phyloP scores from a whole-genome alignment of 306 rosid genomes.

The Fragaria nilgerrensis region DNA sequence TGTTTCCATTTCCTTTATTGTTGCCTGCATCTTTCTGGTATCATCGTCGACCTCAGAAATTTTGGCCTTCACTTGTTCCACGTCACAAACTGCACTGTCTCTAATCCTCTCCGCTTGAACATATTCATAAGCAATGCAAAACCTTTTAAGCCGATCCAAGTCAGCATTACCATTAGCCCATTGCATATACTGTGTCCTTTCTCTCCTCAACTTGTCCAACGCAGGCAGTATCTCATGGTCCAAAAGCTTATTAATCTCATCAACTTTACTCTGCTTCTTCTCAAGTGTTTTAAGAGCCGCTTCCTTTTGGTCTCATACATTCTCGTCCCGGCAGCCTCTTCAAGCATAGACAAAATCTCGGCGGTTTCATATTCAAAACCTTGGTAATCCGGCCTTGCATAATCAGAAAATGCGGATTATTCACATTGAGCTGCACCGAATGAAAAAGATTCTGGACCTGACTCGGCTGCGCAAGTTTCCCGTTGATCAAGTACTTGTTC shows the following conservation, averaged over 20 bases:
- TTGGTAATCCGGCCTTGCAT: slow-evolving; percentile 99
- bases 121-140: slow-evolving; percentile 78
- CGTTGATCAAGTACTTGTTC: slow-evolving; percentile 88
- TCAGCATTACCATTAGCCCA: slow-evolving; percentile 98
- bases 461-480: slow-evolving; percentile 97
- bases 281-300: slow-evolving; percentile 96
- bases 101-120: slow-evolving; percentile 75
- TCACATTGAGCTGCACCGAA: slow-evolving; percentile 95
- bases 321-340: slow-evolving; percentile 99
- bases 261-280: slow-evolving; percentile 97
- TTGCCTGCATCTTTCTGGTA: slow-evolving; percentile 37
- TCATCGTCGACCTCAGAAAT: slow-evolving; percentile 63
- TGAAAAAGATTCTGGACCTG: slow-evolving; percentile 98
- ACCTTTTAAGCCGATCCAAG: slow-evolving; percentile 82
- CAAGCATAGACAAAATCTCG: slow-evolving; percentile 94
- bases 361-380: slow-evolving; percentile 96
- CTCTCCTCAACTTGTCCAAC: slow-evolving; percentile 90
- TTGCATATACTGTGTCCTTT: slow-evolving; percentile 90
- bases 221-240: slow-evolving; percentile 97
- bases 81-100: slow-evolving; percentile 65
- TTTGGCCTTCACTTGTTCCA: slow-evolving; percentile 69
- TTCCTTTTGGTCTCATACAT: slow-evolving; percentile 98
- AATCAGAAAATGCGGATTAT: slow-evolving; percentile 92
- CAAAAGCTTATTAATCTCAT: slow-evolving; percentile 93
- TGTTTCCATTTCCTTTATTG: slow-evolving; percentile 73